Base-by-base conservation (phyloP, 1,284 basidiomycete genomes). In the Schizopora paradoxa region DNA sequence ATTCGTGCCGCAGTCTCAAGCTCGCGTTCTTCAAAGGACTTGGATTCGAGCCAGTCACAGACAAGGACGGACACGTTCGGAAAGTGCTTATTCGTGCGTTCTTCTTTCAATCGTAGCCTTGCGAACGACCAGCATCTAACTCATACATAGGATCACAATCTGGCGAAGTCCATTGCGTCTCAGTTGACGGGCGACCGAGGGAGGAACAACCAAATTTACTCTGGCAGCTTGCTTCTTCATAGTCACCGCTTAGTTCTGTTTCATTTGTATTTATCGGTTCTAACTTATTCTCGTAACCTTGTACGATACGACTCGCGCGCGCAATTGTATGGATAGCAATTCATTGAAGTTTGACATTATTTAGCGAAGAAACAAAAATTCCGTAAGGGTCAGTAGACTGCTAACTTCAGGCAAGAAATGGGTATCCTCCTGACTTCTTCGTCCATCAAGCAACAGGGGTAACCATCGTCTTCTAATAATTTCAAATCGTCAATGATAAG, bases 51-150 rank as follows among this genome's bases (percentile, higher is more conserved):
- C 76, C 83, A 5, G 61, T 86, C 26, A 51, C 75, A 18, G 73
- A 76, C 48, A 74, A 73, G 47, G 61, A 73, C 32, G 76, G 75
- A 0, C 61, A 62, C 16, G 55, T 76, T 27, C 56, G 61, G 19
- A 86, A 81, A 57, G 76, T 87, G 64, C 72, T 88, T 55, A 67
- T 87, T 55, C 69, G 82, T 86, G 58, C 59, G 83, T 76, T 4
- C 10, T n/a, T 42, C 25, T 27, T 43, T 43, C 18, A 7, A 10
- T 13, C 29, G 14, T 14, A 27, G 32, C 14, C 27, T 26, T 11
- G 23, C 31, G 26, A 8, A 18, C 28, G n/a, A 23, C 38, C 34
- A 14, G 44, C 19, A 43, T 27, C 34, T n/a, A 36, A 5, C 32
- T 39, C 46, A 41, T 18, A 38, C 16, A 18, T 43, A 82, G 83